A percentile compares a stretch with the other conserved stretches of the same genome.
Conservation (phyloP, 495 filamentous ascomycete species). For the Hyaloscypha bicolor region DNA sequence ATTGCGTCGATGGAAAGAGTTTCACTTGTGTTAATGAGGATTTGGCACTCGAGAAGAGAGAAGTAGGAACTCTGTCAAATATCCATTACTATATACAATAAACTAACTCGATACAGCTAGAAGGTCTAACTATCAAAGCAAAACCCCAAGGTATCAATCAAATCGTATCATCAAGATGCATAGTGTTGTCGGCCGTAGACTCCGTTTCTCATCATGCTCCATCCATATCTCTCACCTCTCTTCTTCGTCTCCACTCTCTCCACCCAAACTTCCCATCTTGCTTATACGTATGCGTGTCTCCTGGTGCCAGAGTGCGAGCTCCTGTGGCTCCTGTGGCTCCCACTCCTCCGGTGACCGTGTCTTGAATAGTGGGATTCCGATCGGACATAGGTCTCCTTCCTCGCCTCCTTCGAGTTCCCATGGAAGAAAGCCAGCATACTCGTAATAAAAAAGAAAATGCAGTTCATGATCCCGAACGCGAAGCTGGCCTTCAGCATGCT, state of each 20-base stretch:
- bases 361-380: conserved; percentile 47
- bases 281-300: conserved; percentile 37
- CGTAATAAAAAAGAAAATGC: conserved; percentile 79
- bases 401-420: conserved; percentile 43
- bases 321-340: conserved; percentile 40
- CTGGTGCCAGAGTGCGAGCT: conserved; percentile 37
- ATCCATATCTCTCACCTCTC: background rate
- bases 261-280: background rate
- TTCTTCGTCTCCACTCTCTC: background rate
- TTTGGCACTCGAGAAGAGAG: background rate
- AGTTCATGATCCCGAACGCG: conserved; percentile 87
- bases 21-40: too few relatives aligned
- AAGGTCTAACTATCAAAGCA: background rate
- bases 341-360: conserved; percentile 47
- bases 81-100: background rate
- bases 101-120: background rate
- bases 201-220: conserved; percentile 1
- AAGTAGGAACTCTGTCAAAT: background rate
- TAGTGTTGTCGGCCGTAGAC: conserved; percentile 8
- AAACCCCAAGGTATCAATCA: conserved; percentile 19
- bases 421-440: conserved; percentile 63
- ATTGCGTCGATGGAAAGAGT: background rate
- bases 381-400: conserved; percentile 39
- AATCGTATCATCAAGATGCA: conserved; percentile 27
- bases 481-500: conserved; percentile 87